Percentiles rank a stretch among this genome's conserved stretches.
Conservation (phyloP, 768 basidiomycete genomes). For the Terana coerulea region DNA sequence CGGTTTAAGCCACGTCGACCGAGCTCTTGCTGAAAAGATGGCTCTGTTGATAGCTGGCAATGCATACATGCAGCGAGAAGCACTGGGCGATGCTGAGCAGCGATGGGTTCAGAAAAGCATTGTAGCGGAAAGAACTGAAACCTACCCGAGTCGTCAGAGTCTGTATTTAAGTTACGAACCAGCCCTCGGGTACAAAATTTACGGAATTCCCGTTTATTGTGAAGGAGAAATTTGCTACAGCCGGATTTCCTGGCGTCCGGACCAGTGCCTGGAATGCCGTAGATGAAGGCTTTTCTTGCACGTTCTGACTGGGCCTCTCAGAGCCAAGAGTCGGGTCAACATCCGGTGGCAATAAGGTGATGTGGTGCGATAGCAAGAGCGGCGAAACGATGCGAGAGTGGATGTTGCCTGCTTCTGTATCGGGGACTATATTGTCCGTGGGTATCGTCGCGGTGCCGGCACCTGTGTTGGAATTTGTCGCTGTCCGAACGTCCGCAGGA, state of each 20-base stretch:
- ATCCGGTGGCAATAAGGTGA: constrained; percentile 32
- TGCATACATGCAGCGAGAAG: no score
- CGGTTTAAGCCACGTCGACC: no score
- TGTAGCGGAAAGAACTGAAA: no score
- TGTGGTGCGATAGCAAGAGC: constrained; percentile 33
- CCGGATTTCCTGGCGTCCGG: constrained; percentile 13
- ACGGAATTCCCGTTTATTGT: constrained; percentile 13
- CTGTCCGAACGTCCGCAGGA: constrained; percentile 15
- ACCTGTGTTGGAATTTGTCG: no score
- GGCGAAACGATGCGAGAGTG: constrained; percentile 17
- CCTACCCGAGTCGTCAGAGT: no score
- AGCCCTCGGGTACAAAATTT: background rate
- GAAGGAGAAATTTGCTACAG: constrained; percentile 13
- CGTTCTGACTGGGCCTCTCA: constrained; percentile 3
- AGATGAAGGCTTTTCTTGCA: constrained; percentile 7
- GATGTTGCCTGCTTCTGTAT: background rate
- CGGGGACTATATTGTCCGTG: background rate
- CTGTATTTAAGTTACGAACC: no score
- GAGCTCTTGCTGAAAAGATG: no score
- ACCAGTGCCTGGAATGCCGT: constrained; percentile 15
- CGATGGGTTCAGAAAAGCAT: no score
- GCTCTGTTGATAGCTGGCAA: no score
- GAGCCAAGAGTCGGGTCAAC: constrained; percentile 11
- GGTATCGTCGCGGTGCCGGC: background rate
- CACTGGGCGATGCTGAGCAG: no score